Percentiles rank a stretch among this genome's conserved stretches.
These are phyloP conservation scores for Protomyces macrosporus DNA, from an alignment of 1,139 yeast species.

Conservation along the genomic window DNA sequence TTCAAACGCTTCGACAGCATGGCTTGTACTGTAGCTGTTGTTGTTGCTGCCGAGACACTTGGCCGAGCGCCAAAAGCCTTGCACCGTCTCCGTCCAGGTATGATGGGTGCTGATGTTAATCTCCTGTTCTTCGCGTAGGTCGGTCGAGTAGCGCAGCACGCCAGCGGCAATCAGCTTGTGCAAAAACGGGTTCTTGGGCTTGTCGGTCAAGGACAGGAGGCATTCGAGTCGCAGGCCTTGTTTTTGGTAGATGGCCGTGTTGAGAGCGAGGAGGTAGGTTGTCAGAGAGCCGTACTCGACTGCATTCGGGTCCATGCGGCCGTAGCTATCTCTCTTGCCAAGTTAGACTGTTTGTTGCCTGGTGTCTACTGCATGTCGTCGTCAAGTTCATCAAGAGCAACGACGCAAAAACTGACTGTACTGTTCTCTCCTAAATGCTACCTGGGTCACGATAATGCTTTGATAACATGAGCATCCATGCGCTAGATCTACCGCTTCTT, in stretches of 20 bases:
- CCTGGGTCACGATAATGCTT: too few relatives aligned
- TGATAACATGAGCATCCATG: background rate
- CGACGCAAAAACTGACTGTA: too few relatives aligned
- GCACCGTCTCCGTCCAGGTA: constrained; percentile 19
- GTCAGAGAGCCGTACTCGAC: constrained; percentile 22
- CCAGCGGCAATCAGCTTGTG: constrained; percentile 3
- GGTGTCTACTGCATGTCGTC: background rate
- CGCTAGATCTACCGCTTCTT: constrained; percentile 1
- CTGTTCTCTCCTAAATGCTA: too few relatives aligned
- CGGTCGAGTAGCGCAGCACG: background rate
- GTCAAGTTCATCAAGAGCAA: too few relatives aligned
- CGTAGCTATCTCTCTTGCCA: too few relatives aligned
- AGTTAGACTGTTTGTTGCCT: background rate
- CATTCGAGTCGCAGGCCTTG: constrained; percentile 21
- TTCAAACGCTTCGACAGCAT: constrained; percentile 7
- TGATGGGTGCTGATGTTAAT: background rate
- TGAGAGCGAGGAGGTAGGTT: constrained; percentile 9
- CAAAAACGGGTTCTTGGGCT: constrained; percentile 19
- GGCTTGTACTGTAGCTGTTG: background rate
- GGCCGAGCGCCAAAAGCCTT: constrained; percentile 24
- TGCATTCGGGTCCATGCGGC: constrained; percentile 7
- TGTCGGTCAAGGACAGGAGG: constrained; percentile 16
- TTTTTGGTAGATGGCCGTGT: constrained; percentile 7
- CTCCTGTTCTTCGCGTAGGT: constrained; percentile 5
- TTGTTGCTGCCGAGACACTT: background rate